phyloP scores from a whole-genome alignment of 495 filamentous ascomycete genomes.

The Immersiella caudata region DNA sequence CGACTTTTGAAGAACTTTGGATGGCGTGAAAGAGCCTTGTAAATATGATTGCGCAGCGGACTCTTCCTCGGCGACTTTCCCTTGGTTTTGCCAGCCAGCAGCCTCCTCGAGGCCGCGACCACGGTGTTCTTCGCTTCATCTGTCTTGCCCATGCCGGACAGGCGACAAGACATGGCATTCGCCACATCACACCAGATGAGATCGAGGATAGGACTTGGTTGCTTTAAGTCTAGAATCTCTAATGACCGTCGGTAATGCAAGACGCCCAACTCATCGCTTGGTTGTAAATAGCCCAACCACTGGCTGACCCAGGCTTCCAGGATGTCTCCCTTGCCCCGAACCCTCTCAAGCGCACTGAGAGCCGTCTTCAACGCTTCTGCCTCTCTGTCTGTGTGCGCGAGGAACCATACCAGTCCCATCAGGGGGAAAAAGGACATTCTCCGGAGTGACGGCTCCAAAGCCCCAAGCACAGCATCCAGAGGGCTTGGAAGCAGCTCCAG shows the following conservation, averaged over 20 bases:
- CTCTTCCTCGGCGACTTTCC: neutral
- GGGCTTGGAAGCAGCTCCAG: neutral
- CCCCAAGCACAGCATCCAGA: neutral
- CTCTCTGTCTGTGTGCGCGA: neutral
- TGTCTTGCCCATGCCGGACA: neutral
- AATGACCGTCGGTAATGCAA: neutral
- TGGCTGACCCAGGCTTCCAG: neutral
- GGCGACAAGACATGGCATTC: neutral
- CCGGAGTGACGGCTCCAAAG: neutral
- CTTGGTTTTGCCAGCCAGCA: neutral
- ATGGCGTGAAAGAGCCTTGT: neutral
- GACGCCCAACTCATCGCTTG: neutral
- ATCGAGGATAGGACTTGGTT: neutral
- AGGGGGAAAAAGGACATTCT: constrained; percentile 1
- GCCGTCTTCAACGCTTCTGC: neutral
- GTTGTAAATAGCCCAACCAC: neutral
- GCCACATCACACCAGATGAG: neutral
- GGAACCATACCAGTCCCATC: neutral
- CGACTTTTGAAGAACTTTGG: neutral
- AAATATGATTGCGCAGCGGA: neutral
- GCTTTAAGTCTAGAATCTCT: neutral
- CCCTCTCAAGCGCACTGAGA: neutral
- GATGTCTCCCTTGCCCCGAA: neutral
- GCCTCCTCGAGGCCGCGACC: neutral
- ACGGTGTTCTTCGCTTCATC: neutral